phyloP scores from a whole-genome alignment of 495 filamentous ascomycete genomes.

The Xylaria palmicola region DNA sequence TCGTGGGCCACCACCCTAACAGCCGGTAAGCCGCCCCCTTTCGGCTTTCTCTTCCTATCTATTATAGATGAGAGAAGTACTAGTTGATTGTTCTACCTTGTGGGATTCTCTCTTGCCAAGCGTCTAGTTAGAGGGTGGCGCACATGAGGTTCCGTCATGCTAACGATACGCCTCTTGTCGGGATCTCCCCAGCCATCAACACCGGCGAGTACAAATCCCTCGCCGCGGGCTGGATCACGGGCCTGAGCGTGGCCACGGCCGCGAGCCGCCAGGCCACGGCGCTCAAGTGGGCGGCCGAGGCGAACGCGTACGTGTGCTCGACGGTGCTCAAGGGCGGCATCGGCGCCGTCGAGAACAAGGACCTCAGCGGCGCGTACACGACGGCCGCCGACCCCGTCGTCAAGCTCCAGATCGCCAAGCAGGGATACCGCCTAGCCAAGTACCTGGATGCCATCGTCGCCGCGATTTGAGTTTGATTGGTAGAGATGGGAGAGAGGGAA shows the following conservation, averaged over 20 bases:
- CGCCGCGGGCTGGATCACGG: constrained; percentile 49
- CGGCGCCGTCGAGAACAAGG: constrained; percentile 46
- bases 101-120: not conserved
- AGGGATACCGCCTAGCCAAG: constrained; percentile 49
- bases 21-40: constrained; percentile 13
- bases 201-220: constrained; percentile 46
- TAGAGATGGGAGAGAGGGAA: not conserved
- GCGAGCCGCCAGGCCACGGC: constrained; percentile 31
- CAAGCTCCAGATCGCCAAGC: constrained; percentile 64
- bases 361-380: constrained; percentile 54
- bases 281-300: constrained; percentile 56
- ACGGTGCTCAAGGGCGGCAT: constrained; percentile 52
- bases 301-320: constrained; percentile 57
- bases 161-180: no score
- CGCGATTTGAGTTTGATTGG: constrained; percentile 6
- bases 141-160: no score
- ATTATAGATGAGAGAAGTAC: no score
- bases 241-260: constrained; percentile 41
- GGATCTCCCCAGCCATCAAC: constrained; percentile 42
- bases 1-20: constrained; percentile 38
- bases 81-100: not conserved
- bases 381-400: constrained; percentile 51
- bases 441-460: constrained; percentile 35
- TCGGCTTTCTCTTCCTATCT: no score
- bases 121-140: no score